Evolutionary conservation across 1,284 basidiomycete species (phyloP).

Genomic region (Cryptococcus hybrid): DNA sequence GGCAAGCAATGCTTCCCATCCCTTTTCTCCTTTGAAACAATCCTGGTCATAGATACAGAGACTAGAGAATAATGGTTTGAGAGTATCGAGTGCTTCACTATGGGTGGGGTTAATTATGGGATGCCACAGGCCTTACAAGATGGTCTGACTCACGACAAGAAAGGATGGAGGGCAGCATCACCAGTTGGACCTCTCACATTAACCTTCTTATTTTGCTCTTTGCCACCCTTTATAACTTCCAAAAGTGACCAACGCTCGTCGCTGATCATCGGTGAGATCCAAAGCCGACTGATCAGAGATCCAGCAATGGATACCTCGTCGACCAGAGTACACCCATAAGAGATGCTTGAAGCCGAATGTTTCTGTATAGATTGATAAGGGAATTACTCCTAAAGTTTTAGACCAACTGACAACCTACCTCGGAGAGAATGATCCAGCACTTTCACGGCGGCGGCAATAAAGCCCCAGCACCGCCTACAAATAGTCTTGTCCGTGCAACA

Average conservation of each 20-base stretch:
- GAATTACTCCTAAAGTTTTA: neutral
- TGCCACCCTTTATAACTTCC: conserved; percentile 80
- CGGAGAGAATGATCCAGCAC: conserved; percentile 79
- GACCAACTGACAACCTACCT: conserved; percentile 48
- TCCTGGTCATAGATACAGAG: conserved; percentile 84
- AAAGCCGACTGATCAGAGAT: conserved; percentile 88
- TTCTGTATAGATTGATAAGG: conserved; percentile 29
- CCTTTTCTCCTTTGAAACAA: conserved; percentile 70
- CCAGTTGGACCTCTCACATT: conserved; percentile 58
- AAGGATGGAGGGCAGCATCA: conserved; percentile 63
- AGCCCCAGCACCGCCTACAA: conserved; percentile 91
- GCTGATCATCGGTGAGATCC: conserved; percentile 85
- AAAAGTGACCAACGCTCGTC: conserved; percentile 82
- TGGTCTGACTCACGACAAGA: conserved; percentile 58
- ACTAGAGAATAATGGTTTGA: conserved; percentile 62
- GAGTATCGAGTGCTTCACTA: conserved; percentile 53
- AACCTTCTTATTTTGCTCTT: conserved; percentile 80
- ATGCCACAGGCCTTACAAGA: conserved; percentile 17
- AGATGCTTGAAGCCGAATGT: conserved; percentile 78
- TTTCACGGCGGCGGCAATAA: conserved; percentile 88
- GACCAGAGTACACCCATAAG: conserved; percentile 98
- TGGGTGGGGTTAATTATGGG: neutral
- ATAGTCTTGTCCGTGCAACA: conserved; percentile 93
- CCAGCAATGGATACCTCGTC: conserved; percentile 98
- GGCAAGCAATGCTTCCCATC: conserved; percentile 71